These are phyloP conservation scores for Phialemoniopsis sp. DNA, from an alignment of 2,329 filamentous ascomycete species.

Conservation along the genomic window DNA sequence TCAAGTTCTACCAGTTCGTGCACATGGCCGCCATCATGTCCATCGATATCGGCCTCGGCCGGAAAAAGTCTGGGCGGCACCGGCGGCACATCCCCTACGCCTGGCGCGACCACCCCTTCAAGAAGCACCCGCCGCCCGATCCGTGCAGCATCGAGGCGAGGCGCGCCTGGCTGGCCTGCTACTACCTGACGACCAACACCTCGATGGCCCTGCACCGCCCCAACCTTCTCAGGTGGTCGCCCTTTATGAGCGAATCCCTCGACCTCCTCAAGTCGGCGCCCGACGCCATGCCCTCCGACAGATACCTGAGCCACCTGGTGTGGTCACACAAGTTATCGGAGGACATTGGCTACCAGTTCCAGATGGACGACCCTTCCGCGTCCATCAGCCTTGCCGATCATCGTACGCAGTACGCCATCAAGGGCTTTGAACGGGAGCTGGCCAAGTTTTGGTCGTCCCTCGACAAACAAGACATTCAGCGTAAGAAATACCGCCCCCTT, in stretches of 20 bases:
- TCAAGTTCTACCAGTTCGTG: constrained; percentile 85
- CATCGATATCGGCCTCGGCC: constrained; percentile 73
- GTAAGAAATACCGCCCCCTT: constrained; percentile 39
- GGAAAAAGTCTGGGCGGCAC: constrained; percentile 25
- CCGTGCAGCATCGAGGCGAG: constrained; percentile 50
- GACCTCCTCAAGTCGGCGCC: constrained; percentile 48
- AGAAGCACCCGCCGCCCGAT: constrained; percentile 39
- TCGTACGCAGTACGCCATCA: constrained; percentile 60
- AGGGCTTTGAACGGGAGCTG: constrained; percentile 61
- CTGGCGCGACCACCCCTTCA: constrained; percentile 37
- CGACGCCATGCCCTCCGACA: constrained; percentile 52
- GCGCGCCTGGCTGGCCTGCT: constrained; percentile 56
- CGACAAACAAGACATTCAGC: constrained; percentile 44
- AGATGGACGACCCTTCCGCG: constrained; percentile 58
- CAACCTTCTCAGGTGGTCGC: constrained; percentile 54
- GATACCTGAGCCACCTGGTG: constrained; percentile 54
- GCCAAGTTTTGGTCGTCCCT: constrained; percentile 55
- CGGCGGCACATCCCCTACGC: constrained; percentile 23
- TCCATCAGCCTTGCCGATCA: constrained; percentile 54
- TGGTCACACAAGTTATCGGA: constrained; percentile 62
- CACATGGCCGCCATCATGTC: constrained; percentile 80
- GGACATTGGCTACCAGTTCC: constrained; percentile 63
- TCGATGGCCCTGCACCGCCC: constrained; percentile 59
- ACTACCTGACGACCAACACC: constrained; percentile 55
- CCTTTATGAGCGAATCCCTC: constrained; percentile 58